A percentile compares a stretch with the other conserved stretches of the same genome.
phyloP scores from a whole-genome alignment of 768 basidiomycete genomes.

The Mycena kentingensis region DNA sequence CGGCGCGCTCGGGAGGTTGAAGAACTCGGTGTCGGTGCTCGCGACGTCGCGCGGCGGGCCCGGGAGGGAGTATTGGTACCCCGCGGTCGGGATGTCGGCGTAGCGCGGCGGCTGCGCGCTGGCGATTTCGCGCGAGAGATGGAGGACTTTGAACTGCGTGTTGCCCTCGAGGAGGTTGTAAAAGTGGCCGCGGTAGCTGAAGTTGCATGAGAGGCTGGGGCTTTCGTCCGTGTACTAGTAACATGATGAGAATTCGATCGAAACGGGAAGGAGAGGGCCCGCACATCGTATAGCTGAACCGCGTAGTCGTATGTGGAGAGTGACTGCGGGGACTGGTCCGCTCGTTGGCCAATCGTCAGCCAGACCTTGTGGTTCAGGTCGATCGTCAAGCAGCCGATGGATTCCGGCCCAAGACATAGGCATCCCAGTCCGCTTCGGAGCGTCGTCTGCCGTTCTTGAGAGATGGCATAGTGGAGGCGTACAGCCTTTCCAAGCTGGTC shows the following conservation, averaged over 20 bases:
- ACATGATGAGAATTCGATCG: background rate
- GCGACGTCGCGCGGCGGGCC: background rate
- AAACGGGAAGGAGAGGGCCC: background rate
- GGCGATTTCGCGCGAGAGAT: background rate
- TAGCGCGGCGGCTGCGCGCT: background rate
- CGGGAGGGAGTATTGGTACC: background rate
- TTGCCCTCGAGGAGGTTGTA: background rate
- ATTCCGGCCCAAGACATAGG: background rate
- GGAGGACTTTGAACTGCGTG: background rate
- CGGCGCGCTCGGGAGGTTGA: background rate
- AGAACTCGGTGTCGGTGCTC: background rate
- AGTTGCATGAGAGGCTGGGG: background rate
- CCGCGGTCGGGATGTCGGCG: too few relatives aligned
- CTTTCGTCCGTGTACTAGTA: background rate
- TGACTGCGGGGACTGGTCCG: background rate
- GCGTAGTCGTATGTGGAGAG: background rate
- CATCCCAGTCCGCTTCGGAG: background rate
- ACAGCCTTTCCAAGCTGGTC: background rate
- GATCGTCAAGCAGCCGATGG: background rate
- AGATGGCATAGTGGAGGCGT: too few relatives aligned
- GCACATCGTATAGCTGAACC: background rate
- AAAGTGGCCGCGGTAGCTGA: background rate
- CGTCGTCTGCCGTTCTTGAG: too few relatives aligned
- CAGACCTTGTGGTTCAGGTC: background rate
- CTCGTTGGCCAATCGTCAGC: background rate